These are phyloP conservation scores for Psophocarpus tetragonolobus DNA, from an alignment of 306 rosid genomes.

Conservation along the genomic window DNA sequence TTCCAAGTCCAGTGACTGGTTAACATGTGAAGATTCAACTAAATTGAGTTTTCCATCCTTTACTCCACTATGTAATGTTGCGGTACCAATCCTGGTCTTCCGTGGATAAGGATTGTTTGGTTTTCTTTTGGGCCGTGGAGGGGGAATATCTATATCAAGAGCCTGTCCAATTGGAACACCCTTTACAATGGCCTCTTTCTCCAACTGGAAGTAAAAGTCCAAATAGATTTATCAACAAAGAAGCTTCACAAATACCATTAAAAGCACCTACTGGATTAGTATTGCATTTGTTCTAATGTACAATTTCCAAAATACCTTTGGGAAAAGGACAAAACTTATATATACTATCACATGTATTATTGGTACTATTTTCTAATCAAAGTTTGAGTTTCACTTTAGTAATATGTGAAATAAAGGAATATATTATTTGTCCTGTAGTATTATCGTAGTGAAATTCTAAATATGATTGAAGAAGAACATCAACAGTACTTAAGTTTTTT, in stretches of 20 bases:
- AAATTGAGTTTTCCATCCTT: constrained; percentile 71
- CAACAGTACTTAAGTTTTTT: too few relatives aligned
- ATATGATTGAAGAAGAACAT: too few relatives aligned
- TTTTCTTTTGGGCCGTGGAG: constrained; percentile 97
- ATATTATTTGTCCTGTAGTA: too few relatives aligned
- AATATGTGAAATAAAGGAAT: too few relatives aligned
- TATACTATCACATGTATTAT: too few relatives aligned
- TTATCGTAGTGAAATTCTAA: too few relatives aligned
- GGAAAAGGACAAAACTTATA: too few relatives aligned
- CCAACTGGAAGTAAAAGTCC: constrained; percentile 63
- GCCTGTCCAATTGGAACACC: constrained; percentile 76
- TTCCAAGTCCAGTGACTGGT: constrained; percentile 68
- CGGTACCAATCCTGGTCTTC: constrained; percentile 52
- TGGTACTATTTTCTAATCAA: too few relatives aligned
- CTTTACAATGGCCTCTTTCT: constrained; percentile 82
- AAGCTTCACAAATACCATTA: constrained; percentile 13
- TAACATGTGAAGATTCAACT: constrained; percentile 52
- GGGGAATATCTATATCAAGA: constrained; percentile 87
- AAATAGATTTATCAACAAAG: constrained; percentile 27
- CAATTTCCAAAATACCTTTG: constrained; percentile 25
- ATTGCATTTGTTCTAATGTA: neutral
- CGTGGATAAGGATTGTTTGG: constrained; percentile 96
- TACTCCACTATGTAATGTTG: constrained; percentile 53
- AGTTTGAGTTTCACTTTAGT: too few relatives aligned
- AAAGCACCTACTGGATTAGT: constrained; percentile 13